Base-by-base conservation (phyloP, 225 moss, liverwort and hornwort genomes). In the Asterella californica region DNA sequence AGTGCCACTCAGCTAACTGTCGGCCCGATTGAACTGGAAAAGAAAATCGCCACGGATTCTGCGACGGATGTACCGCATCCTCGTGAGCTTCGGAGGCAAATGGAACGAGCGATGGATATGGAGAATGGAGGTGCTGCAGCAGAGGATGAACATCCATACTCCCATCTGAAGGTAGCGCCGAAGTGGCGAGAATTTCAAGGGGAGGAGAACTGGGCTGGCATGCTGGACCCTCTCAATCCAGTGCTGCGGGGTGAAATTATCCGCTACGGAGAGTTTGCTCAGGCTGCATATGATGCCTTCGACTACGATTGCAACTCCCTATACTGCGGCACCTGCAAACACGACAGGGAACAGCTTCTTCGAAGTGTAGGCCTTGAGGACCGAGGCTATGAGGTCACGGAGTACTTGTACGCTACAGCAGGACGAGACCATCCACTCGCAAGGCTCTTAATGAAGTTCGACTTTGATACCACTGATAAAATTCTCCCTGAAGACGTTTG, bases 181-280 rank as follows among this genome's bases (percentile, higher is more conserved):
- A 67, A 87, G 62, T 95, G 95, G 93, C 82, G 88, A 5, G 91
- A 93, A 52, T 85, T 95, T 18, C 93, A 93, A 27, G 93, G 95
- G 2, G 70, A 64, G 15, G 83, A 76, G 30, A 53, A 88, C 36
- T 95, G 95, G 93, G 38, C 76, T 21, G 90, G 90, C 19, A 62
- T 95, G 68, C 84, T 93, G 68, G 84, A 93, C 7, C 91, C 91
- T 25, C 37, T 95, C 33, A 90, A 95, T 64, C 81, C 86, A 34
- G 89, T 87, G 14, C 86, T 95, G 25, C 88, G 90, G 11, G 79
- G 79, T 59, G 93, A 95, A 80, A 82, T 95, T 10, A 79, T 95
- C 15, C 88, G 89, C 7, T 90, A 94, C 52, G 95, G 95, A 0
- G 93, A 95, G 71, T 91, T 93, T 29, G 88, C 90, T 14, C 91